phyloP scores from a whole-genome alignment of 371 early-diverging fungal species.

The Umbelopsis sp. region DNA sequence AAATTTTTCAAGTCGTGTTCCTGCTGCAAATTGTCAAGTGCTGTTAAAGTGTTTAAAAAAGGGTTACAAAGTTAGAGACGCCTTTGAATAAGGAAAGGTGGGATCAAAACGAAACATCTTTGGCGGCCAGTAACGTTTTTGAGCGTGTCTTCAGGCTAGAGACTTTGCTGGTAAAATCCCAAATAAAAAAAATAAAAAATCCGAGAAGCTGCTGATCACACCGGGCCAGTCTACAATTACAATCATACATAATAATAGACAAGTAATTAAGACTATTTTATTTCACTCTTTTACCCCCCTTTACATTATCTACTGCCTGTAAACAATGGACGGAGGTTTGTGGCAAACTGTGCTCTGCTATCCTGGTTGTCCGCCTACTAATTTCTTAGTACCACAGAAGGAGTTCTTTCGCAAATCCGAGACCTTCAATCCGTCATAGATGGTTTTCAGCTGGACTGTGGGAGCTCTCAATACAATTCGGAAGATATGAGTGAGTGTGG shows the following conservation, averaged over 20 bases:
- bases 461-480: background rate
- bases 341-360: background rate
- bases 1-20: no score
- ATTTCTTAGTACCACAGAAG: background rate
- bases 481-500: slow-evolving; percentile 6
- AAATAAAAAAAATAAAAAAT: slow-evolving; percentile 3
- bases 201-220: slow-evolving; percentile 2
- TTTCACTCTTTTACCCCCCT: slow-evolving; percentile 1
- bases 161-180: no score
- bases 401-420: slow-evolving; percentile 9
- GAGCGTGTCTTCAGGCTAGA: no score
- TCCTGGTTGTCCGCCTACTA: background rate
- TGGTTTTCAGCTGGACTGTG: slow-evolving; percentile 7
- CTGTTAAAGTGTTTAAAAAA: no score
- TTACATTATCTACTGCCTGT: background rate
- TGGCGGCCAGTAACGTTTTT: no score
- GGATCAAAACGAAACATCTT: no score
- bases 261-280: slow-evolving; percentile 1
- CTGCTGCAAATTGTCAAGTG: no score
- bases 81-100: no score
- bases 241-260: background rate
- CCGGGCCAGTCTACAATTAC: slow-evolving; percentile 16
- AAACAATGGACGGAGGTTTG: slow-evolving; percentile 13
- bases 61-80: no score
- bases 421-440: slow-evolving; percentile 17